These are phyloP conservation scores for Phaeomoniella chlamydospora DNA, from an alignment of 2,329 filamentous ascomycete genomes.

Conservation along the genomic window DNA sequence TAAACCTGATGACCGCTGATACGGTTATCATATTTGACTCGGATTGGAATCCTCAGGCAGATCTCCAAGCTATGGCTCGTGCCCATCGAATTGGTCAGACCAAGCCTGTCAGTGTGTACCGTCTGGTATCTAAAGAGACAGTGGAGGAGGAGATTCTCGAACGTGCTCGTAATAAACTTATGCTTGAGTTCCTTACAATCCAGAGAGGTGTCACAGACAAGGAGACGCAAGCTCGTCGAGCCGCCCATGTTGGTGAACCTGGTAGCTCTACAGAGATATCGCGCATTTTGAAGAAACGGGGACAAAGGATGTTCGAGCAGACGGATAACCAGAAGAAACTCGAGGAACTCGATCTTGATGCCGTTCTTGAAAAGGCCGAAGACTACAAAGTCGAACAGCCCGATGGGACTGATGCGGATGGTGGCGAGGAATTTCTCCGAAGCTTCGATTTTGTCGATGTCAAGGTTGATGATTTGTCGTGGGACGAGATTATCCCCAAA, in stretches of 20 bases:
- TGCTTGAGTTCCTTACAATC: constrained; percentile 94
- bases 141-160: constrained; percentile 97
- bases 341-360: constrained; percentile 94
- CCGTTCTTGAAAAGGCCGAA: constrained; percentile 91
- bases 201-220: constrained; percentile 95
- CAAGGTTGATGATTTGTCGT: constrained; percentile 82
- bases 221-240: constrained; percentile 57
- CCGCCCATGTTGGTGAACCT: constrained; percentile 51
- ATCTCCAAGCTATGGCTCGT: constrained; percentile 95
- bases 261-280: constrained; percentile 91
- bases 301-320: constrained; percentile 99
- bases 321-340: constrained; percentile 92
- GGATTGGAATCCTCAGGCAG: constrained; percentile 97
- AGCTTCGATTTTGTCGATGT: constrained; percentile 91
- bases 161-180: constrained; percentile 88
- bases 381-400: constrained; percentile 93
- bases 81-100: constrained; percentile 97
- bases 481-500: constrained; percentile 96
- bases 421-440: constrained; percentile 88
- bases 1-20: constrained; percentile 97
- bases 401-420: constrained; percentile 85
- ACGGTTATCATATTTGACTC: constrained; percentile 97
- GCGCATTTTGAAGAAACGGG: constrained; percentile 87
- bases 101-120: constrained; percentile 88
- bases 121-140: constrained; percentile 92